Percentiles rank a stretch among this genome's conserved stretches.
Conservation (phyloP, 2,329 filamentous ascomycete genomes). For the Orbilia blumenaviensis region DNA sequence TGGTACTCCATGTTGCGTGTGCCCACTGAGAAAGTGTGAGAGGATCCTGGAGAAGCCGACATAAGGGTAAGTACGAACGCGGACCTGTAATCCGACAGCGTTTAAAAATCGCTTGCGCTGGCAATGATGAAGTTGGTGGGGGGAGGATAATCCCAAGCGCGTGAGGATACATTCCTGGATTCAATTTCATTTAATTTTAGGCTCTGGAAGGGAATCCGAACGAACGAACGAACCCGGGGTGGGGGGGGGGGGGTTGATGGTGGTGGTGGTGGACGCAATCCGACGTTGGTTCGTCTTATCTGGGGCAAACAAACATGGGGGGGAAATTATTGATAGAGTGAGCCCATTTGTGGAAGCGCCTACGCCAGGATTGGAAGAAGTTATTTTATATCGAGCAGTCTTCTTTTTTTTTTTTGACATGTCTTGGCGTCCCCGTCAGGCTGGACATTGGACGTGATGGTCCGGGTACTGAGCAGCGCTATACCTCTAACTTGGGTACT, state of each 20-base stretch:
- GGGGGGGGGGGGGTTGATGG: no score
- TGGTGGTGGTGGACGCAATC: no score
- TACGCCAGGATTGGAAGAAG: conserved; percentile 14
- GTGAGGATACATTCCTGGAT: conserved; percentile 25
- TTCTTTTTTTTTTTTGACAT: conserved; percentile 45
- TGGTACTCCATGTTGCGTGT: not conserved
- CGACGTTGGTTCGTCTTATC: not conserved
- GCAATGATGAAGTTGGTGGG: not conserved
- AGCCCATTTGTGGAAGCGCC: conserved; percentile 5
- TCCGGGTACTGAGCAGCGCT: not conserved
- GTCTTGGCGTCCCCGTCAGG: conserved; percentile 39
- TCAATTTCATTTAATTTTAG: conserved; percentile 44
- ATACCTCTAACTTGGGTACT: no score
- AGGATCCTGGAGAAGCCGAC: not conserved
- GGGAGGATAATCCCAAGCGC: conserved; percentile 18
- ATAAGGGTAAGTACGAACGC: not conserved
- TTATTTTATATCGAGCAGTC: no score
- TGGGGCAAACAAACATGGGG: not conserved
- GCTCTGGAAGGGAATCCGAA: conserved; percentile 24
- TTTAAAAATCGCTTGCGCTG: conserved; percentile 41
- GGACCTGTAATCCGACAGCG: conserved; percentile 19
- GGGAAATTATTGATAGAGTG: conserved; percentile 16
- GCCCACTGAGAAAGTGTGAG: not conserved
- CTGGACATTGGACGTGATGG: not conserved
- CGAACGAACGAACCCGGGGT: no score